A percentile compares a stretch with the other conserved stretches of the same genome.
These are phyloP conservation scores for Pseudozyma hubeiensis DNA, from an alignment of 1,284 basidiomycete species.

Conservation along the genomic window DNA sequence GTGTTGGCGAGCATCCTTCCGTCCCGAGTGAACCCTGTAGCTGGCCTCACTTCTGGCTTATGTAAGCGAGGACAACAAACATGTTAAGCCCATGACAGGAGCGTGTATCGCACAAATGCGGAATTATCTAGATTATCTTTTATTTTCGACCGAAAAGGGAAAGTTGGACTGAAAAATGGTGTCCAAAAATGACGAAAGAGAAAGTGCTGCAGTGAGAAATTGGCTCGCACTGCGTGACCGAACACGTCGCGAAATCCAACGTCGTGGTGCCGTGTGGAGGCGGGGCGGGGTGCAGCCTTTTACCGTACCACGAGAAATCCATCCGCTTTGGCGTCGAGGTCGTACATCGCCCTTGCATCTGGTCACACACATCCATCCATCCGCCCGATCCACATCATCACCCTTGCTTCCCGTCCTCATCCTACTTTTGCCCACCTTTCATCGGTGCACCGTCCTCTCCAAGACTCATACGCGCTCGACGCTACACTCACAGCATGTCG, in stretches of 20 bases:
- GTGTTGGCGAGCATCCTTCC: too few species aligned
- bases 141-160: background rate
- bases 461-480: background rate
- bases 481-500: slow-evolving; percentile 23
- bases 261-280: slow-evolving; percentile 12
- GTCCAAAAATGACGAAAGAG: slow-evolving; percentile 4
- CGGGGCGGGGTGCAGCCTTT: background rate
- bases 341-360: slow-evolving; percentile 14
- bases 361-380: slow-evolving; percentile 24
- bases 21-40: too few species aligned
- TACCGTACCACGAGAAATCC: slow-evolving; percentile 9
- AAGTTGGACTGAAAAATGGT: background rate
- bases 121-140: background rate
- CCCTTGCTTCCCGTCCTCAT: slow-evolving; percentile 2
- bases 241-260: background rate
- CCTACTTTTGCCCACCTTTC: background rate
- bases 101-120: background rate
- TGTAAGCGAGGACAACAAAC: slow-evolving; percentile 2
- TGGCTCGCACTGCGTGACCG: background rate
- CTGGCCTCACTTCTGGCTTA: background rate
- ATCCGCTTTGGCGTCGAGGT: slow-evolving; percentile 17
- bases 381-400: slow-evolving; percentile 26
- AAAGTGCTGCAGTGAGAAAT: background rate
- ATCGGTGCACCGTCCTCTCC: background rate
- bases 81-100: background rate